phyloP scores from a whole-genome alignment of 192 early-diverging fungal genomes.

The Rhizophagus clarus region DNA sequence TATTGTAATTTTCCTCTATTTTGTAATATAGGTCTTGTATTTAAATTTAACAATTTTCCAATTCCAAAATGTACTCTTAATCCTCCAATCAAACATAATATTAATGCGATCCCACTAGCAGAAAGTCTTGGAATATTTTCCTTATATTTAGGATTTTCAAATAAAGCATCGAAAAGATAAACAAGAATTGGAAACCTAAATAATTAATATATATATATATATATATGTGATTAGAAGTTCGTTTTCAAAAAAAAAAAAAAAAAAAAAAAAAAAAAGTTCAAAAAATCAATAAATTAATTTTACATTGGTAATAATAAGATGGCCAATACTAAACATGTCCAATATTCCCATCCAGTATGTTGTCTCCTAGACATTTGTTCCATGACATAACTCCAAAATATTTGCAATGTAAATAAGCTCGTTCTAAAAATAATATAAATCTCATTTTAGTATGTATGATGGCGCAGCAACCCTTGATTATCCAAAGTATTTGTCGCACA shows the following conservation, averaged over 20 bases:
- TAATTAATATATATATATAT: neutral
- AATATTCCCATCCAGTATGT: slow-evolving; percentile 1
- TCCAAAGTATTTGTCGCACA: neutral
- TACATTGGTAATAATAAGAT: neutral
- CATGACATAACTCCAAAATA: slow-evolving; percentile 1
- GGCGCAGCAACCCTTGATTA: neutral
- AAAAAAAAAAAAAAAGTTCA: neutral
- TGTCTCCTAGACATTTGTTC: slow-evolving; percentile 2
- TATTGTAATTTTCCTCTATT: slow-evolving; percentile 1
- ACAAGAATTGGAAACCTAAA: neutral
- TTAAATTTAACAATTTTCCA: neutral
- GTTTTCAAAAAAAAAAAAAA: no score
- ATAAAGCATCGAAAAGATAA: neutral
- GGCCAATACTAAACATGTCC: neutral
- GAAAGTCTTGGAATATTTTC: neutral
- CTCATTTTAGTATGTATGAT: neutral
- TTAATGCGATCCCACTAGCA: neutral
- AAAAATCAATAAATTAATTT: neutral
- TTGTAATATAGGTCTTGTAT: neutral
- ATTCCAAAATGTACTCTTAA: neutral
- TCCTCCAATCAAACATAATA: neutral
- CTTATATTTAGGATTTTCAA: neutral
- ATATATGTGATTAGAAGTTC: no score
- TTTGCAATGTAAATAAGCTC: neutral
- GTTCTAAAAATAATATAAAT: neutral